A percentile compares a stretch with the other conserved stretches of the same genome.
Evolutionary conservation across 2,329 filamentous ascomycete genomes (phyloP).

Genomic region (Phyllosticta capitalensis): DNA sequence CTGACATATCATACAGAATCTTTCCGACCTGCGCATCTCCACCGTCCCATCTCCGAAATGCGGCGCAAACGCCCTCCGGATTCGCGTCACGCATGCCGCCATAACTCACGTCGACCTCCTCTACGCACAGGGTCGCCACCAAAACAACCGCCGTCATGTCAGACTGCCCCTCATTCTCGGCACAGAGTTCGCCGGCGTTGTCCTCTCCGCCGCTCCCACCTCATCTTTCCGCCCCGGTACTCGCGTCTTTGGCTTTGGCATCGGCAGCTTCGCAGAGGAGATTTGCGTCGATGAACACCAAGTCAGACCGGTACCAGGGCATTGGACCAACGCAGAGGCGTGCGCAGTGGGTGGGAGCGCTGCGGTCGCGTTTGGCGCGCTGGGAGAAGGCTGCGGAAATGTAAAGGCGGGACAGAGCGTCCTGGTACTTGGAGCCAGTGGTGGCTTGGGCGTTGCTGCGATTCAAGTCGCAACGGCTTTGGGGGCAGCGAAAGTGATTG

Average conservation of each 20-base stretch:
- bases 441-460: conserved; percentile 47
- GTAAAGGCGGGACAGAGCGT: conserved; percentile 41
- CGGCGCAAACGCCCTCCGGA: conserved; percentile 29
- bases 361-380: conserved; percentile 45
- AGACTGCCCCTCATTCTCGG: conserved; percentile 50
- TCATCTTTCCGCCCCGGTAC: conserved; percentile 38
- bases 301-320: conserved; percentile 37
- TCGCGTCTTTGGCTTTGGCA: conserved; percentile 43
- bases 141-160: conserved; percentile 50
- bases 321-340: conserved; percentile 39
- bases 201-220: conserved; percentile 31
- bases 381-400: conserved; percentile 31
- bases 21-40: not conserved
- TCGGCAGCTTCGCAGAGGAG: conserved; percentile 46
- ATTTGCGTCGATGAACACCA: conserved; percentile 33
- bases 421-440: conserved; percentile 47
- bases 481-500: conserved; percentile 43
- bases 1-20: not conserved
- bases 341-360: conserved; percentile 46
- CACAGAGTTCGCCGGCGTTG: conserved; percentile 50
- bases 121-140: conserved; percentile 50
- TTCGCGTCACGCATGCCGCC: conserved; percentile 46
- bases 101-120: conserved; percentile 53
- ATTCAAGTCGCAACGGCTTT: conserved; percentile 45
- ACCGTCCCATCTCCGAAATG: conserved; percentile 21